Conservation (phyloP, 345 rosid species). For the Aethionema arabicum region DNA sequence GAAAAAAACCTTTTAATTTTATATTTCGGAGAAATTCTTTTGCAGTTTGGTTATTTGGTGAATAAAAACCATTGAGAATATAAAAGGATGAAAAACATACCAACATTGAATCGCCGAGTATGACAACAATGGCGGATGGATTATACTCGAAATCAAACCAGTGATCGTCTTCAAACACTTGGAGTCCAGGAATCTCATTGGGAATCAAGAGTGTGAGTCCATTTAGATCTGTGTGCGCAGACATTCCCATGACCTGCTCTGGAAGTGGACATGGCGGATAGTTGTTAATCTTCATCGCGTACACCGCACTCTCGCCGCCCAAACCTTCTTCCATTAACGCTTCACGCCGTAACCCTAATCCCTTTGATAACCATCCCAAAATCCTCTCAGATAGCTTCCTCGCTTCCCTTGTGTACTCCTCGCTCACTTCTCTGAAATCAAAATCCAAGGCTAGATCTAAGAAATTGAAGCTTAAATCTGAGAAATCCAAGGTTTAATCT, state of each 20-base stretch:
- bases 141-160: conserved; percentile 67
- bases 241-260: conserved; percentile 56
- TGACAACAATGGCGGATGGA: conserved; percentile 59
- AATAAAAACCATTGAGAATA: too few relatives aligned
- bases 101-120: conserved; percentile 69
- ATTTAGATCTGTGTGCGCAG: conserved; percentile 63
- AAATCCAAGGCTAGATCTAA: too few relatives aligned
- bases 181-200: conserved; percentile 76
- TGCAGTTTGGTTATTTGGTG: too few relatives aligned
- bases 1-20: neutral
- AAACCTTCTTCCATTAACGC: conserved; percentile 43
- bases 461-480: too few relatives aligned
- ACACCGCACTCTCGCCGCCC: conserved; percentile 53
- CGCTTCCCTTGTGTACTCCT: conserved; percentile 54
- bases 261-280: conserved; percentile 77
- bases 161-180: conserved; percentile 51
- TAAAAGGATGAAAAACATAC: too few relatives aligned
- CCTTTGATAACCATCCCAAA: conserved; percentile 47
- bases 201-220: conserved; percentile 64
- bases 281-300: conserved; percentile 63
- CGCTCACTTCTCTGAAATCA: conserved; percentile 50
- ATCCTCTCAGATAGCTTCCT: conserved; percentile 51
- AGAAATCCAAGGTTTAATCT: too few relatives aligned
- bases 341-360: conserved; percentile 50
- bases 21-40: neutral